Evolutionary conservation across 805 yeast species (phyloP), one percentile per base, ranked within the genome.

Genomic region (Sugiyamaella lignohabitans): DNA sequence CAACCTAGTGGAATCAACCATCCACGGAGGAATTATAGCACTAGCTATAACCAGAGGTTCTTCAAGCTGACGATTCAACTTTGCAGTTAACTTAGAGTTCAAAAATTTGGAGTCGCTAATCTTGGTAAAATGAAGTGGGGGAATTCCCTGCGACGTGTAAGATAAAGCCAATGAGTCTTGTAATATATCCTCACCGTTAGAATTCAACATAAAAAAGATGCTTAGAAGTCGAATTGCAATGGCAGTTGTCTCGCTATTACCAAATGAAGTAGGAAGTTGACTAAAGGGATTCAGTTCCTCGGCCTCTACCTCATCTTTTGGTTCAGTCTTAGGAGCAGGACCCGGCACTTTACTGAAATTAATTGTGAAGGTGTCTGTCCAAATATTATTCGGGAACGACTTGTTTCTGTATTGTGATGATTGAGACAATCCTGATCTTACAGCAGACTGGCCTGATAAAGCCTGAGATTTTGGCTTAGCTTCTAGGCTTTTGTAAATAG

Each of bases 31-130:
- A 36, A 91, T 61, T 1, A 85, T 76, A 0, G 91, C 93, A 60
- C 95, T 80, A 0, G 94, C 91, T 22, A 91, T 91, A 16, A 88
- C 73, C 45, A 89, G 67, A 0, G 95, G 93, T 53, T 91, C 97
- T 56, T 89, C 96, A 38, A 91, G 64, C 63, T 89, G 97, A 42
- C 94, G 70, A 47, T 84, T 83, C 45, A 93, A 68, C 61, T 89
- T 91, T 0, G 94, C 94, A 4, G 95, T 82, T 17, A 91, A 62
- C 58, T 88, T 88, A 65, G 87, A 79, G 60, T 86, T 88, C 55
- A 81, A 67, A 58, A 87, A 89, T 10, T 51, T 55, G 4, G 60
- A 43, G 14, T 52, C 52, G 0, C 56, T 49, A 6, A 60, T 27
- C 18, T 53, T 40, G 8, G 18, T 36, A n/a, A n/a, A n/a, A n/a